A percentile compares a stretch with the other conserved stretches of the same genome.
Conservation (phyloP, 1,284 basidiomycete species). For the Ceratobasidium sp. region DNA sequence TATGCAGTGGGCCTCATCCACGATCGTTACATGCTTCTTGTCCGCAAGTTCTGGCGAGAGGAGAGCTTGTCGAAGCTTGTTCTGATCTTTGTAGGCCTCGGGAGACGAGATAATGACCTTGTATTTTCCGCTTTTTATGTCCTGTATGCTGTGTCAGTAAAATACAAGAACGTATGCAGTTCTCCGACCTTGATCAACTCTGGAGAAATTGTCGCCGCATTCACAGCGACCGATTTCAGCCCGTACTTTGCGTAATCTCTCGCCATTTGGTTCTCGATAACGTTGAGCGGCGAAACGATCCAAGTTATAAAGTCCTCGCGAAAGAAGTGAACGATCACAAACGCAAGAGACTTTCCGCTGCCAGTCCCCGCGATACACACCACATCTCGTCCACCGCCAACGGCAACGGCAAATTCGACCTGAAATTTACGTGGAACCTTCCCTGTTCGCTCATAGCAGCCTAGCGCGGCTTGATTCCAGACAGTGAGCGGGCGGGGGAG, state of each 20-base stretch:
- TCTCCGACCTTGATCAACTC: neutral
- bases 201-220: neutral
- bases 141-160: neutral
- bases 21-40: neutral
- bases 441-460: neutral
- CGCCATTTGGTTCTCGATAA: constrained; percentile 6
- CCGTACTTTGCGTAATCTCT: neutral
- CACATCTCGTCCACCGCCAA: neutral
- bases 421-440: neutral
- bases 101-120: constrained; percentile 12
- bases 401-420: neutral
- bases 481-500: too few species aligned
- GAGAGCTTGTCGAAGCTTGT: neutral
- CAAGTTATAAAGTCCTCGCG: neutral
- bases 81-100: neutral
- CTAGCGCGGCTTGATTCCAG: neutral
- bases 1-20: constrained; percentile 5
- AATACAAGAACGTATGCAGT: neutral
- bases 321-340: constrained; percentile 1
- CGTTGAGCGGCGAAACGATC: constrained; percentile 11
- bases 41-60: neutral
- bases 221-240: neutral
- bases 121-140: constrained; percentile 7
- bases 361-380: constrained; percentile 14
- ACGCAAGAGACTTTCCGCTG: constrained; percentile 3